Evolutionary conservation across 164 flowering plant genomes (phyloP), one percentile per base, ranked within the genome.

Genomic region (Vitis riparia): DNA sequence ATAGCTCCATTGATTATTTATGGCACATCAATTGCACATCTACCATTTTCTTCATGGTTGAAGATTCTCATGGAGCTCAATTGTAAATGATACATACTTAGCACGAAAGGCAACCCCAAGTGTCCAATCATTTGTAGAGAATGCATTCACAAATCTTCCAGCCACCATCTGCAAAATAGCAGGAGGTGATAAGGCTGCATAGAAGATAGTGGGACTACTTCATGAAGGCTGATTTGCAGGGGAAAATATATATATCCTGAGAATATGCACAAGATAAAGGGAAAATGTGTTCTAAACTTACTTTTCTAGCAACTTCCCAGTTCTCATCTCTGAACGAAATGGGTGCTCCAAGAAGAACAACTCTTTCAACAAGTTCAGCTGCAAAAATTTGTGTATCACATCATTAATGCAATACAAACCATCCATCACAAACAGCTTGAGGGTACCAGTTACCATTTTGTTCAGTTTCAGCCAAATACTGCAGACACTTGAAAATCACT

Each of bases 91-190:
- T 23, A 14, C 71, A 60, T 86, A 93, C 97, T 89, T 93, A 16
- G 98, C 99, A 75, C 98, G 97, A 53, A 91, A 96, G 65, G 99
- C 95, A 80, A 96, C 75, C 65, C 95, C 99, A 70, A 96, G 97
- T 49, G 77, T 96, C 99, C 98, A 93, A 77, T 93, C 97, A 79
- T 80, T 89, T 62, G 88, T 80, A 13, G 97, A 87, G 77, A 86
- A 96, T 50, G 82, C 93, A 82, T 96, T 96, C 63, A 96, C 79
- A 72, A 93, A 96, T 85, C 99, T 85, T 63, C 99, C 99, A 62
- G 98, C 84, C 70, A 92, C 99, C 82, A 89, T 77, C 99, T 94
- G 83, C 77, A 83, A 66, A 75, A 59, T 30, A 77, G 55, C 53
- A 51, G 14, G 11, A 57, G 0, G 8, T 19, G 30, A 30, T 15